Conservation (phyloP, 345 rosid genomes). For the Eucalyptus erythrocorys region DNA sequence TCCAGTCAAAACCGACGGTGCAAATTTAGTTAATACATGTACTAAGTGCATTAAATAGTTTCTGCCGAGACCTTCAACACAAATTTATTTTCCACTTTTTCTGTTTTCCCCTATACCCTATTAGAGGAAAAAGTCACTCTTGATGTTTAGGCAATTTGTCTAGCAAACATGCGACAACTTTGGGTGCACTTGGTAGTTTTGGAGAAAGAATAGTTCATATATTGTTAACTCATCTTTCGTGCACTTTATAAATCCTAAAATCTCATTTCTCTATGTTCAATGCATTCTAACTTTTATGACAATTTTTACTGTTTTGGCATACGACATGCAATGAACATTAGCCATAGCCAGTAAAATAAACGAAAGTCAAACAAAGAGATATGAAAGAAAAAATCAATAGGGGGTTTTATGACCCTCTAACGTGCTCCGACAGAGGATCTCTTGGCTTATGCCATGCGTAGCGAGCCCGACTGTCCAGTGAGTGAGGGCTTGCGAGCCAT, state of each 20-base stretch:
- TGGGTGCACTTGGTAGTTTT: not conserved
- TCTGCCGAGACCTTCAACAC: fast-evolving
- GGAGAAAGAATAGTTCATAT: not conserved
- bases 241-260: not conserved
- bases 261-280: not conserved
- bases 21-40: not conserved
- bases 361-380: not conserved
- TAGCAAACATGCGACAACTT: not conserved
- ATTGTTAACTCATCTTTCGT: not conserved
- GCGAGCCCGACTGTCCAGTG: too few relatives aligned
- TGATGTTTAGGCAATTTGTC: not conserved
- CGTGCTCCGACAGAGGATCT: not conserved
- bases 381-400: too few relatives aligned
- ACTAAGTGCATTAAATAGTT: too few relatives aligned
- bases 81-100: too few relatives aligned
- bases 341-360: not conserved
- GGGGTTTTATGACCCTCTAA: not conserved
- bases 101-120: too few relatives aligned
- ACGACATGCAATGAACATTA: not conserved
- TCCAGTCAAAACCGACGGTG: not conserved
- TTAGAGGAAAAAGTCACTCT: not conserved
- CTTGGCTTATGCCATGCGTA: not conserved
- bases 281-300: not conserved
- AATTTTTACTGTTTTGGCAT: too few relatives aligned
- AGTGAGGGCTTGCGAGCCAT: not conserved